Evolutionary conservation across 768 basidiomycete species (phyloP), one percentile per base, ranked within the genome.

Genomic region (Naganishia vaughanmartiniae): DNA sequence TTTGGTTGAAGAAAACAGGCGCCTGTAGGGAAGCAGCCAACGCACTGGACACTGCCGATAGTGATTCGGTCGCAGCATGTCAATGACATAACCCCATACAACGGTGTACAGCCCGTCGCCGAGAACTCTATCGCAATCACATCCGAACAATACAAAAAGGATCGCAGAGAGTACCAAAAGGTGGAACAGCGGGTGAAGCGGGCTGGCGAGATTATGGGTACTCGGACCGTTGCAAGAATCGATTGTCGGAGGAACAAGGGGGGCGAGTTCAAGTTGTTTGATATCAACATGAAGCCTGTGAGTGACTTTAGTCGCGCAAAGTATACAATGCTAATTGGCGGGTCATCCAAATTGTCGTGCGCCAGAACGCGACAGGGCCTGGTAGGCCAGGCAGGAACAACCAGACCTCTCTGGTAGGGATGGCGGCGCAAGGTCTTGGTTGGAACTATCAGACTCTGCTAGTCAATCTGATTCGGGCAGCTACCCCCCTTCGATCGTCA

Each of bases 241-340:
- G 79, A 80, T 57, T 73, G 72, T 53, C 48, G 79, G 48, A 36
- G 74, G 26, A 45, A 34, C 14, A 66, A 26, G 4, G 36, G 63
- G 4, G 72, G 73, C 4, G 71, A 67, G n/a, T 76, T 77, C 46
- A 58, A 73, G 15, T 66, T 78, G 17, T 80, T 80, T 31, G 79
- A 78, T 67, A 73, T 80, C 26, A 80, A 80, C 66, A 71, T 76
- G 67, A 80, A 80, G 67, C 79, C 79, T 6, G 78, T 79, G 39
- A 67, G 78, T 75, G 10, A 2, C 14, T 12, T 17, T 28, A n/a
- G 33, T 26, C 15, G 14, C 34, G 15, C 3, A 24, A 34, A 31
- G 39, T 33, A 24, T 33, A 24, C 21, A 4, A 33, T 24, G 26
- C 17, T 53, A 10, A 24, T n/a, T 45, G 4, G 2, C 42, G 34